A percentile compares a stretch with the other conserved stretches of the same genome.
phyloP scores from a whole-genome alignment of 768 basidiomycete species.

The Russula brevipes region DNA sequence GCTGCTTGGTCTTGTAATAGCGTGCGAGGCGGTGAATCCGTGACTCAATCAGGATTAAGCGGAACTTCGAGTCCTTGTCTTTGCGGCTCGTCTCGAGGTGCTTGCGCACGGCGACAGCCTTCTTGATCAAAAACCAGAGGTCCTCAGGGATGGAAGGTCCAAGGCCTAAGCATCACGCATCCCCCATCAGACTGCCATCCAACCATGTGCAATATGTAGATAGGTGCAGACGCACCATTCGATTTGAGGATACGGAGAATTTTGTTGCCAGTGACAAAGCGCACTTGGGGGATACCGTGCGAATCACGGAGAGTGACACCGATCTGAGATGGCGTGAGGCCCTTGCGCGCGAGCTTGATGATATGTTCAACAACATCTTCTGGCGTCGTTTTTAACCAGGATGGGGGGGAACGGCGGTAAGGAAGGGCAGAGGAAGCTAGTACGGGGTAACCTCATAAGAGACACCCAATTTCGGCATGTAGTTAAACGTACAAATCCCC shows the following conservation, averaged over 20 bases:
- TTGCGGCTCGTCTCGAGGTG: conserved; percentile 97
- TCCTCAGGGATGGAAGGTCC: conserved; percentile 98
- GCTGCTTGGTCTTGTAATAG: conserved; percentile 98
- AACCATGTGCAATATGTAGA: background rate
- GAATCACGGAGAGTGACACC: conserved; percentile 97
- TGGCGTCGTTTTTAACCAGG: conserved; percentile 95
- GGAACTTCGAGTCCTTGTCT: conserved; percentile 97
- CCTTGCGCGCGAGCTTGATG: conserved; percentile 95
- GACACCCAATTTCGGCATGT: background rate
- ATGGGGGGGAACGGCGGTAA: conserved; percentile 89
- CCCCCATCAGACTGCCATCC: background rate
- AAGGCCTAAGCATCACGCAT: conserved; percentile 59
- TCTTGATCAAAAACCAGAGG: conserved; percentile 99
- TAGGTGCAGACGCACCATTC: conserved; percentile 55
- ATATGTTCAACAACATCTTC: conserved; percentile 97
- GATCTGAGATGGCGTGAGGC: conserved; percentile 95
- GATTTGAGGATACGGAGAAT: conserved; percentile 97
- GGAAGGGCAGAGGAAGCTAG: conserved; percentile 92
- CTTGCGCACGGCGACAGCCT: conserved; percentile 98
- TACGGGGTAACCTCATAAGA: conserved; percentile 7
- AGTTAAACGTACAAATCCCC: conserved; percentile 84
- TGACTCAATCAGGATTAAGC: conserved; percentile 98
- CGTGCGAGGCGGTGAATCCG: conserved; percentile 96
- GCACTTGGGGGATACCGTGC: conserved; percentile 97
- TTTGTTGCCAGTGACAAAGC: conserved; percentile 98